These are phyloP conservation scores for Vanrija humicola DNA, from an alignment of 1,284 basidiomycete genomes.

Conservation along the genomic window DNA sequence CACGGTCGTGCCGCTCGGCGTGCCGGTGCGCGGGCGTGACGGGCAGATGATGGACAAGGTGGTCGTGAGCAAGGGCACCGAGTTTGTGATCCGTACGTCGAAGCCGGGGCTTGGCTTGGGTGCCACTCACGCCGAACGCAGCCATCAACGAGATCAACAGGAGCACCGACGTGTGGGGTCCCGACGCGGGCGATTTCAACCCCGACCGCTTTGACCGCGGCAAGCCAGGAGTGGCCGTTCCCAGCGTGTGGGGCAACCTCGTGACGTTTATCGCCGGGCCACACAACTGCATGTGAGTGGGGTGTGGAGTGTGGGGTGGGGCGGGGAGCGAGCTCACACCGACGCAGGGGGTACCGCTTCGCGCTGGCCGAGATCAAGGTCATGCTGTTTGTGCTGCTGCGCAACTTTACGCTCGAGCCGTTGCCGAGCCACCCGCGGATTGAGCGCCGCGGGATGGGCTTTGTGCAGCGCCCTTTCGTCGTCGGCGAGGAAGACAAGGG, in stretches of 20 bases:
- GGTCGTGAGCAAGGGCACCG: slow-evolving; percentile 34
- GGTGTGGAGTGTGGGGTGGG: too few relatives aligned
- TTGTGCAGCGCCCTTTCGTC: slow-evolving; percentile 10
- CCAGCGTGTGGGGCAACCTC: slow-evolving; percentile 61
- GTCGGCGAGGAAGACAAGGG: slow-evolving; percentile 11
- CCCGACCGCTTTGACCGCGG: slow-evolving; percentile 30
- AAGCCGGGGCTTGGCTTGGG: too few relatives aligned
- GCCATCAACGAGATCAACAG: slow-evolving; percentile 55
- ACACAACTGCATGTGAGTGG: slow-evolving; percentile 58
- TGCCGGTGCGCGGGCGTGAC: slow-evolving; percentile 44
- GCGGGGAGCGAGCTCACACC: background rate
- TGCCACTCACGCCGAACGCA: background rate
- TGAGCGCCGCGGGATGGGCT: background rate
- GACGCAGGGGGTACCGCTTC: slow-evolving; percentile 58
- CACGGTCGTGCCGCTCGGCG: slow-evolving; percentile 59
- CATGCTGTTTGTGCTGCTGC: slow-evolving; percentile 53
- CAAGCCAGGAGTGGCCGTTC: slow-evolving; percentile 45
- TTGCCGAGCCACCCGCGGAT: slow-evolving; percentile 2
- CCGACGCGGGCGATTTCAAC: slow-evolving; percentile 63
- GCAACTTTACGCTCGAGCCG: slow-evolving; percentile 21
- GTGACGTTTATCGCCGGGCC: slow-evolving; percentile 65
- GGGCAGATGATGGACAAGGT: slow-evolving; percentile 47
- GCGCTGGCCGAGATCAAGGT: slow-evolving; percentile 65
- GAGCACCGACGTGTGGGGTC: slow-evolving; percentile 61
- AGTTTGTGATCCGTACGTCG: slow-evolving; percentile 42